phyloP scores from a whole-genome alignment of 306 rosid species.

The Aeschynomene evenia region DNA sequence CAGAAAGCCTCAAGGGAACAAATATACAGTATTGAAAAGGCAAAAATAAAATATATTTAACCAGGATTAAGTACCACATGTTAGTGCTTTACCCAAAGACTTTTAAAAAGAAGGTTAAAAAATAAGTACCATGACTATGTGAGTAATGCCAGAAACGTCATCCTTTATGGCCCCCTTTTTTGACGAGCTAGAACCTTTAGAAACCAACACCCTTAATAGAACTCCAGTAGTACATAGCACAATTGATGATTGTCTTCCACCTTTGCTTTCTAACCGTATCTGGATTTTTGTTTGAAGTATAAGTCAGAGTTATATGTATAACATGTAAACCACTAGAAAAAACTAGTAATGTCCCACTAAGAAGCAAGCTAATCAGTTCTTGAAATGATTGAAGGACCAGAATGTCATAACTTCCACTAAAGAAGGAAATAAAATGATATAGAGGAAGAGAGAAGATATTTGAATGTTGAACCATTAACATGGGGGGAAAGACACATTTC shows the following conservation, averaged over 20 bases:
- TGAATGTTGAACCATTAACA: neutral
- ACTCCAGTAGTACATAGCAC: slow-evolving; percentile 91
- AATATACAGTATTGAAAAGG: slow-evolving; percentile 17
- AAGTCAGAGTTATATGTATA: slow-evolving; percentile 3
- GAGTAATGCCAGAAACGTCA: slow-evolving; percentile 61
- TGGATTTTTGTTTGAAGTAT: slow-evolving; percentile 38
- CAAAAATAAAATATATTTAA: neutral
- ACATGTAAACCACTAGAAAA: slow-evolving; percentile 24
- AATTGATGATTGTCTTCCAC: slow-evolving; percentile 80
- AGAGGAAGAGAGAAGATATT: neutral
- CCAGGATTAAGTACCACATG: slow-evolving; percentile 10
- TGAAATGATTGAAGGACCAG: slow-evolving; percentile 12
- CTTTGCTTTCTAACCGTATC: slow-evolving; percentile 89
- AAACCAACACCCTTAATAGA: slow-evolving; percentile 73
- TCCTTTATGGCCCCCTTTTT: slow-evolving; percentile 31
- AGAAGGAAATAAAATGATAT: neutral
- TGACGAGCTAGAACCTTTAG: slow-evolving; percentile 43
- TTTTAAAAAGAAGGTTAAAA: neutral
- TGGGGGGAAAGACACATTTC: neutral
- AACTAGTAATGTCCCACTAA: slow-evolving; percentile 1
- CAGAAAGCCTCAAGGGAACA: neutral
- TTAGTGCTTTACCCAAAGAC: slow-evolving; percentile 14
- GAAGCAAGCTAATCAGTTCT: slow-evolving; percentile 19
- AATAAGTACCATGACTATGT: slow-evolving; percentile 79
- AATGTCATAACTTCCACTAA: neutral